Conservation (phyloP, 331 rosid species). For the Quercus lobata region DNA sequence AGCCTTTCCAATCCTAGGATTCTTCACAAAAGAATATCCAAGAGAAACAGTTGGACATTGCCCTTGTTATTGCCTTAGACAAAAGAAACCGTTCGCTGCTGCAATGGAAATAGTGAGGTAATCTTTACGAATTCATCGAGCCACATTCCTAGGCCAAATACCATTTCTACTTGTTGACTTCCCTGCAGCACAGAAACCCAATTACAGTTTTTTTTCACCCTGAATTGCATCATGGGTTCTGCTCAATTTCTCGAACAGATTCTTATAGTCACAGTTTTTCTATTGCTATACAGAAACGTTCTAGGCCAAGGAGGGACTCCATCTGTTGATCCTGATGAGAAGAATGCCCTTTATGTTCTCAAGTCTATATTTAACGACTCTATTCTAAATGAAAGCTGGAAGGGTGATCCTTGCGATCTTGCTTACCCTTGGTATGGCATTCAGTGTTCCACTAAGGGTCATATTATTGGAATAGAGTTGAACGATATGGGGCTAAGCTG, state of each 20-base stretch:
- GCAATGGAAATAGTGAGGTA: slow-evolving; percentile 1
- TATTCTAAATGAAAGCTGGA: slow-evolving; percentile 34
- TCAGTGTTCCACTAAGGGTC: slow-evolving; percentile 32
- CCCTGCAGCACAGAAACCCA: slow-evolving; percentile 5
- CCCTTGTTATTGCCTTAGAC: slow-evolving; percentile 26
- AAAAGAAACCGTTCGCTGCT: background rate
- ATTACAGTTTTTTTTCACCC: slow-evolving; percentile 8
- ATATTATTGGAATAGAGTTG: slow-evolving; percentile 18
- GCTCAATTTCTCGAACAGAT: background rate
- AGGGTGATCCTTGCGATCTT: slow-evolving; percentile 30
- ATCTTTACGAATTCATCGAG: background rate
- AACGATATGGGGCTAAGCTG: slow-evolving; percentile 27
- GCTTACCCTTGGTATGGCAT: slow-evolving; percentile 39
- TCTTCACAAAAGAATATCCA: background rate
- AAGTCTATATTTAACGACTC: slow-evolving; percentile 28
- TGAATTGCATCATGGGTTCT: slow-evolving; percentile 16
- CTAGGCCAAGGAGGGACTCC: slow-evolving; percentile 19
- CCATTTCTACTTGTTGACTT: slow-evolving; percentile 1
- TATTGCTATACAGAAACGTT: slow-evolving; percentile 8
- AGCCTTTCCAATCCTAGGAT: background rate
- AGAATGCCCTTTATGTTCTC: slow-evolving; percentile 36
- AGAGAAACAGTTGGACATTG: background rate
- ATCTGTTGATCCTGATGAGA: slow-evolving; percentile 26
- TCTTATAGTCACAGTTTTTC: slow-evolving; percentile 1
- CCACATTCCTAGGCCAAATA: background rate